Evolutionary conservation across 169 alveolate species (phyloP), one percentile per base, ranked within the genome.

Genomic region (Miamiensis avidus): DNA sequence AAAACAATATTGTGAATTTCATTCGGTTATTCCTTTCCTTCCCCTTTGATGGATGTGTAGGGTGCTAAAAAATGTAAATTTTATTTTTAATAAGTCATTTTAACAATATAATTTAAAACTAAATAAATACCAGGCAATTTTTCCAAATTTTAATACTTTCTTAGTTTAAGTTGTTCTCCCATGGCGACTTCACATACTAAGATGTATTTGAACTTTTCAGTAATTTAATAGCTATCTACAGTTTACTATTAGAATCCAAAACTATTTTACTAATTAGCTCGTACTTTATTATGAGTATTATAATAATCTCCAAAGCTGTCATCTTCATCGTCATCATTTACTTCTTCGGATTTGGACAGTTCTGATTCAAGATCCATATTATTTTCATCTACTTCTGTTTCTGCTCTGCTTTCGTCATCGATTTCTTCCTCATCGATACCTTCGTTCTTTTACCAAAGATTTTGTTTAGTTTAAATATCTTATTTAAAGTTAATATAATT

Each of bases 21-120:
- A 82, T 89, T 89, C 31, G 97, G 97, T n/a, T 90, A 93, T 1
- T 65, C 32, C 65, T 49, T 49, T 34, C 96, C 94, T 28, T 78
- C 75, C 34, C 89, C 83, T 49, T 89, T 89, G 25, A 89, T 82
- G 29, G 83, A 76, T 77, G 85, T 77, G 76, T 82, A 84, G 27
- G 84, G 75, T 1, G 69, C 28, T 73, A 74, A 82, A 74, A 74
- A 26, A 20, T 82, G 76, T 73, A 82, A 75, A 0, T 25, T 27
- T 31, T 73, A 74, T 34, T 0, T 74, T 82, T 69, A 49, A 82
- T 69, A n/a, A n/a, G n/a, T n/a, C n/a, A n/a, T n/a, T n/a, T n/a
- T n/a, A n/a, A n/a, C n/a, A n/a, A n/a, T n/a, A n/a, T n/a, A n/a
- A n/a, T n/a, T n/a, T n/a, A n/a, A n/a, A n/a, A n/a, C n/a, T n/a